Base-by-base conservation (phyloP, 768 basidiomycete genomes). In the Tylopilus balloui region DNA sequence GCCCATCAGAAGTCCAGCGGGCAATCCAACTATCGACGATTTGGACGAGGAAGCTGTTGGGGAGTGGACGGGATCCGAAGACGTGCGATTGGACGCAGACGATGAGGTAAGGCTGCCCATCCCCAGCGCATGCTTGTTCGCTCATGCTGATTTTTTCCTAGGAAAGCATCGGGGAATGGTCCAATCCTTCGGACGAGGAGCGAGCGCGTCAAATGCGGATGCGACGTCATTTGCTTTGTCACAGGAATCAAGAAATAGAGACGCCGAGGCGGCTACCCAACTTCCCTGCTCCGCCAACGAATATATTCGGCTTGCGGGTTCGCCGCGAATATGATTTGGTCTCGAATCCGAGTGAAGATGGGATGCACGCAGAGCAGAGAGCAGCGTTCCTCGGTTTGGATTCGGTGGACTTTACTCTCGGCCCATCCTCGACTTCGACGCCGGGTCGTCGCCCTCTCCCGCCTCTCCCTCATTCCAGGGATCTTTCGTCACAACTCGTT, bases 101-200 rank as follows among this genome's bases (percentile, higher is more conserved):
- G 83, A 87, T 56, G 83, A 87, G 73, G 88, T 88, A 57, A 38
- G 45, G 75, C 62, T 44, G 41, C 9, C 7, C 7, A 12, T 29
- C n/a, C 17, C 3, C 9, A 2, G 24, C 13, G 13, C 19, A 35
- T 45, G 53, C 50, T 48, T 36, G 14, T 39, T 45, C 31, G 44
- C 29, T 12, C 35, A 41, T 52, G 17, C 36, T 49, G 25, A 55
- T 49, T 36, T 53, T n/a, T 45, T 48, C 24, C 48, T 53, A 68
- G 56, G 72, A 88, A 83, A 90, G 87, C 57, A 84, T 89, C 42
- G 88, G 88, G 23, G 89, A 92, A 69, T 92, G 80, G 79, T 92
- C 90, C 20, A 92, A 92, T 60, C 90, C 90, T 15, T 92, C 90
- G 21, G 90, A 92, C 60, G 90, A 92, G 66, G 90, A 92, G 61